These are phyloP conservation scores for Neurospora sp. DNA, from an alignment of 495 filamentous ascomycete genomes.

Conservation along the genomic window DNA sequence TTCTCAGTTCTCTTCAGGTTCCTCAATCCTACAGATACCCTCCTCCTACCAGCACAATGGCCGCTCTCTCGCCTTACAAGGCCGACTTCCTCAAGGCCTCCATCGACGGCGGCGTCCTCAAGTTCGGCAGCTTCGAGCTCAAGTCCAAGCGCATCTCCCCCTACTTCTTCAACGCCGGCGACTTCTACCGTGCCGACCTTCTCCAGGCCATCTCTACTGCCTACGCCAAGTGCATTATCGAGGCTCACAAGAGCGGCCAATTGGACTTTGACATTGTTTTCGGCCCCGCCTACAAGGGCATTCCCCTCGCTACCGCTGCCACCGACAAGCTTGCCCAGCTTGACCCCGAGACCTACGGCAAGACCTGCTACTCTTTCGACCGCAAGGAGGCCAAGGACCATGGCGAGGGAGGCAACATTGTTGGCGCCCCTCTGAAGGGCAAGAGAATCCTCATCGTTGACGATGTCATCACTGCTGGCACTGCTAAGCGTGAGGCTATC, in stretches of 20 bases:
- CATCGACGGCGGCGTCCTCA: conserved; percentile 63
- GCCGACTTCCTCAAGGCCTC: conserved; percentile 60
- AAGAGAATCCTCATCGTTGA: conserved; percentile 85
- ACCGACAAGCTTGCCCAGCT: conserved; percentile 57
- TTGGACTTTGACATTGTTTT: conserved; percentile 60
- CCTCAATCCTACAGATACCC: not conserved
- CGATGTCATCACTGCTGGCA: conserved; percentile 93
- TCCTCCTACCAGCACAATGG: conserved; percentile 9
- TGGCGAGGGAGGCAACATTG: conserved; percentile 86
- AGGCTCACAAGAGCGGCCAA: conserved; percentile 24
- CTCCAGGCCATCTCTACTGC: conserved; percentile 64
- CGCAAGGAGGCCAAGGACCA: conserved; percentile 92
- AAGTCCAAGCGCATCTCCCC: conserved; percentile 89
- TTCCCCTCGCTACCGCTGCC: conserved; percentile 69
- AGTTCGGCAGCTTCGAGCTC: conserved; percentile 79
- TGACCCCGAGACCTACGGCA: conserved; percentile 41
- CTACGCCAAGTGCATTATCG: conserved; percentile 63
- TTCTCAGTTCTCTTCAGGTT: not conserved
- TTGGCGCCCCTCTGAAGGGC: conserved; percentile 72
- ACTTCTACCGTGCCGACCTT: conserved; percentile 68
- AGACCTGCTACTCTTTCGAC: conserved; percentile 79
- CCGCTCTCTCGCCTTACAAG: conserved; percentile 41
- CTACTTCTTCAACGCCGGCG: conserved; percentile 97
- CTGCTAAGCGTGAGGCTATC: conserved; percentile 84
- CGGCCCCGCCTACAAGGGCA: conserved; percentile 94